Base-by-base conservation (phyloP, 306 rosid species). In the Cucurbita ficifolia region DNA sequence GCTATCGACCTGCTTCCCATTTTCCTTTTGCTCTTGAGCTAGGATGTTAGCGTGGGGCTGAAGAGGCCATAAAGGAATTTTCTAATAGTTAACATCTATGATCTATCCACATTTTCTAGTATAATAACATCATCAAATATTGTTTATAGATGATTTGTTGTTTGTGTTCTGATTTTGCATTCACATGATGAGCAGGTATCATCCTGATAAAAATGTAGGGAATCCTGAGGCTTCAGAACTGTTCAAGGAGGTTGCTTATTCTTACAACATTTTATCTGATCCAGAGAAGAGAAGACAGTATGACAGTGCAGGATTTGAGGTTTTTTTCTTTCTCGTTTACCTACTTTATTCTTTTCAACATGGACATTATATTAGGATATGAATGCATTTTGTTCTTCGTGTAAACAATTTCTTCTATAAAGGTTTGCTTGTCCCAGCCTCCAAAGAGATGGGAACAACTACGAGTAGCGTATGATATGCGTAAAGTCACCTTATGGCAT, bases 211-310 rank as follows among this genome's bases (percentile, higher is more conserved):
- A 86, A 95, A 95, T 80, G 93, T 84, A 9, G 84, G 73, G 84
- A 91, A 88, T 78, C 99, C 99, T 42, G 97, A 91, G 80, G 99
- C 97, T 79, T 87, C 99, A 0, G 99, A 95, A 48, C 79, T 84
- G 76, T 95, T 95, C 86, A 89, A 95, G 83, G 99, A 91, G 88
- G 96, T 91, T 82, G 92, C 97, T 62, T 91, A 85, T 84, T 91
- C 99, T 56, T 91, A 91, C 78, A 84, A 80, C 87, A 95, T 95
- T 80, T 88, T 95, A 78, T 91, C 99, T 12, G 99, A 95, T 80
- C 95, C 97, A n/a, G 97, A 91, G 87, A 95, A 91, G 89, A 95
- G 96, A 82, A 86, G 92, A 85, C 97, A 91, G 74, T 95, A 86
- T 76, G 99, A 95, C 80, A 95, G 79, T 77, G 89, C 96, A 36